These are phyloP conservation scores for Penicillium sp. DNA, from an alignment of 2,329 filamentous ascomycete genomes.

Conservation along the genomic window DNA sequence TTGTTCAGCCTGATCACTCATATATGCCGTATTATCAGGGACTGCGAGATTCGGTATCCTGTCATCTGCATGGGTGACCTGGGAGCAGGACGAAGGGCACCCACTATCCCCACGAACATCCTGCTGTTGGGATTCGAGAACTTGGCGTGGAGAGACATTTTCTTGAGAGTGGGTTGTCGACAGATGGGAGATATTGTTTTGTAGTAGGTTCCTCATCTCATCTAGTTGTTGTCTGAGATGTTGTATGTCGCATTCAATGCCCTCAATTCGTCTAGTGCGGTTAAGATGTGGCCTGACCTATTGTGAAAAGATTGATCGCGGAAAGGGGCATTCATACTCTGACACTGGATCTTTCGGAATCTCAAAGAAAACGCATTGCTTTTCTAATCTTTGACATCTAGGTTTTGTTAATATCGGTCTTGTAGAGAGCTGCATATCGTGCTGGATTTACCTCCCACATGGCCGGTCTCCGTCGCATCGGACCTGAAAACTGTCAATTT, in stretches of 20 bases:
- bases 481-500: slow-evolving; percentile 26
- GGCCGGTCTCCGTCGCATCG: slow-evolving; percentile 44
- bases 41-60: neutral
- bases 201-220: slow-evolving; percentile 28
- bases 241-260: slow-evolving; percentile 38
- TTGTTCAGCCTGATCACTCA: slow-evolving; percentile 1
- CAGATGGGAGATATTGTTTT: slow-evolving; percentile 6
- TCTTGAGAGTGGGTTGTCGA: neutral
- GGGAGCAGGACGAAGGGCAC: slow-evolving; percentile 11
- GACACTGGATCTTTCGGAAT: slow-evolving; percentile 35
- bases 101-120: slow-evolving; percentile 4
- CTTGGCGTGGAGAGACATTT: slow-evolving; percentile 6
- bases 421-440: neutral
- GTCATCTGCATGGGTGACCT: neutral
- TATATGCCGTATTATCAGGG: neutral
- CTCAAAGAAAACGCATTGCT: slow-evolving; percentile 43
- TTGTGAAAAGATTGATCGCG: too few species aligned
- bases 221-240: slow-evolving; percentile 34
- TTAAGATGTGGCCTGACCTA: slow-evolving; percentile 3
- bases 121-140: neutral
- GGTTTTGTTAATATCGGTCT: neutral
- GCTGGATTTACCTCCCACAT: slow-evolving; percentile 36
- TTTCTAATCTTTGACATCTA: slow-evolving; percentile 39
- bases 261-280: slow-evolving; percentile 33
- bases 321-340: slow-evolving; percentile 28